Conservation (phyloP, 2,329 filamentous ascomycete genomes). For the Lojkania enalia region DNA sequence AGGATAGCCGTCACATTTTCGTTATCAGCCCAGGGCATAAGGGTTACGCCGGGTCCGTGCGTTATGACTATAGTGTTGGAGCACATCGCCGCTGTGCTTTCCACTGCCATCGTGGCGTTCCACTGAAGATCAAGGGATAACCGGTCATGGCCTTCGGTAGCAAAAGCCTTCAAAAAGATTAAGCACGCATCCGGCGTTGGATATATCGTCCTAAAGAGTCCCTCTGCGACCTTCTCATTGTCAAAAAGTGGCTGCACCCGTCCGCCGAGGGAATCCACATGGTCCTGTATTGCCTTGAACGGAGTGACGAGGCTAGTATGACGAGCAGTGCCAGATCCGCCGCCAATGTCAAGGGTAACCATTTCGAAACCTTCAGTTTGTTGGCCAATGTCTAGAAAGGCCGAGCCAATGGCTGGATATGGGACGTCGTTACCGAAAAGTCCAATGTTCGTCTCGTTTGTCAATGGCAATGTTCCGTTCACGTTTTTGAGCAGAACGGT, state of each 20-base stretch:
- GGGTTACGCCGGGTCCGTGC: slow-evolving; percentile 76
- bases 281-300: slow-evolving; percentile 44
- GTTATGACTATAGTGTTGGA: slow-evolving; percentile 78
- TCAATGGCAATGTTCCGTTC: slow-evolving; percentile 68
- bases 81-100: slow-evolving; percentile 33
- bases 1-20: slow-evolving; percentile 80
- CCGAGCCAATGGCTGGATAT: slow-evolving; percentile 45
- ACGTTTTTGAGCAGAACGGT: slow-evolving; percentile 51
- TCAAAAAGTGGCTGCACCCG: neutral
- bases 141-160: slow-evolving; percentile 46
- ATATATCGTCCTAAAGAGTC: neutral
- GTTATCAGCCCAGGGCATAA: slow-evolving; percentile 74
- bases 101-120: slow-evolving; percentile 31
- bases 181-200: slow-evolving; percentile 47
- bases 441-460: slow-evolving; percentile 59
- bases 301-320: slow-evolving; percentile 32
- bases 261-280: neutral
- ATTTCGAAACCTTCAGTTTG: slow-evolving; percentile 32
- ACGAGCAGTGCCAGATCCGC: slow-evolving; percentile 25
- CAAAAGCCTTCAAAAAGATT: slow-evolving; percentile 59
- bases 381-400: slow-evolving; percentile 45
- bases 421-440: slow-evolving; percentile 57
- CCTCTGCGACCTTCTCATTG: neutral
- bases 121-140: slow-evolving; percentile 34
- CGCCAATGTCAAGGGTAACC: slow-evolving; percentile 28